Evolutionary conservation across 257 asterid genomes (phyloP).

Genomic region (Echium plantagineum): DNA sequence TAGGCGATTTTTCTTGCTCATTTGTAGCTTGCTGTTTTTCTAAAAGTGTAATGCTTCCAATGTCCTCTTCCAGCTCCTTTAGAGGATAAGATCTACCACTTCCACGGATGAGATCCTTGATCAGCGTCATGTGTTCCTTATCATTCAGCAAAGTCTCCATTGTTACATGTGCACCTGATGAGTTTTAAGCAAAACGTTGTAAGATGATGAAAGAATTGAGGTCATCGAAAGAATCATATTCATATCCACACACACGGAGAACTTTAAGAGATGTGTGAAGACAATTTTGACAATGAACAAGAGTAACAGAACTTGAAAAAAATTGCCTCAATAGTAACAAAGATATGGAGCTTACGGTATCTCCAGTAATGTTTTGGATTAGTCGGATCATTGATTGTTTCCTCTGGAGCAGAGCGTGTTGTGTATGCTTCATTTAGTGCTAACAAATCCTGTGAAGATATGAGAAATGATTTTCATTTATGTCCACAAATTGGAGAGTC

Average conservation of each 20-base stretch:
- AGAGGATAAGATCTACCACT: slow-evolving; percentile 66
- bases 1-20: slow-evolving; percentile 13
- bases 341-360: slow-evolving; percentile 42
- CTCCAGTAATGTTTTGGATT: slow-evolving; percentile 98
- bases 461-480: neutral
- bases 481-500: neutral
- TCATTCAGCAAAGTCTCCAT: slow-evolving; percentile 77
- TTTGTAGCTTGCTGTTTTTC: slow-evolving; percentile 20
- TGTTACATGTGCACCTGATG: slow-evolving; percentile 76
- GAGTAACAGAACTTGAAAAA: neutral
- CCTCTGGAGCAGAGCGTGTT: slow-evolving; percentile 77
- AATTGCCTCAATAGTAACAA: too few relatives aligned
- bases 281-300: neutral
- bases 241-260: neutral
- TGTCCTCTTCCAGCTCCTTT: slow-evolving; percentile 17
- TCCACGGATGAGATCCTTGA: slow-evolving; percentile 51
- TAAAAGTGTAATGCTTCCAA: slow-evolving; percentile 11
- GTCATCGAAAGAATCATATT: neutral
- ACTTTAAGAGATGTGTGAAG: neutral
- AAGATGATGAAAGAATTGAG: neutral
- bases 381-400: slow-evolving; percentile 93
- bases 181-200: neutral
- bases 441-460: slow-evolving; percentile 55
- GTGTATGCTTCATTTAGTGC: slow-evolving; percentile 82
- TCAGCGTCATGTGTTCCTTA: slow-evolving; percentile 35